Evolutionary conservation across 352 stramenopile species (phyloP).

Genomic region (Lagenidium sp.): DNA sequence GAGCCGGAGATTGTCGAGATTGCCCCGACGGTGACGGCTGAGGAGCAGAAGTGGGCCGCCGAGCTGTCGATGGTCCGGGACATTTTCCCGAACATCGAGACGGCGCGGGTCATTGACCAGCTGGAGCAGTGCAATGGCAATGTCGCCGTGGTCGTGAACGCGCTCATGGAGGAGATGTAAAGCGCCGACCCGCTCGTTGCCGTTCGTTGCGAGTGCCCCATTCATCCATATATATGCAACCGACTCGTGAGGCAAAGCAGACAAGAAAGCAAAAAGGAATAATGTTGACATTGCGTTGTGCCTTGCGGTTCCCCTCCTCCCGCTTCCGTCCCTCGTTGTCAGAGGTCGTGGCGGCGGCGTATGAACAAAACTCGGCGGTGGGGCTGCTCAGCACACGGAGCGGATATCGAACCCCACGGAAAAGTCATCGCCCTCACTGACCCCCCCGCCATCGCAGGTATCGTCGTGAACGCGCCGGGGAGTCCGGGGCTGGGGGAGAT

Average conservation of each 20-base stretch:
- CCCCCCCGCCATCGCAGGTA: background rate
- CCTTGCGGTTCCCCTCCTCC: too few species aligned
- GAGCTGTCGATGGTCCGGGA: conserved; percentile 65
- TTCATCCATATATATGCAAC: too few species aligned
- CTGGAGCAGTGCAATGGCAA: conserved; percentile 79
- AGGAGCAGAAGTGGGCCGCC: conserved; percentile 71
- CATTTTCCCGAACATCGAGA: conserved; percentile 60
- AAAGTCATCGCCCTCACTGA: conserved; percentile 30
- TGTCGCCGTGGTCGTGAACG: conserved; percentile 73
- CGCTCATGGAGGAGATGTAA: conserved; percentile 77
- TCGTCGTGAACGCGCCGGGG: conserved; percentile 1
- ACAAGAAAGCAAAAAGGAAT: too few species aligned
- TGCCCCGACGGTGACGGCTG: conserved; percentile 29
- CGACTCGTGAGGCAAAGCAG: too few species aligned
- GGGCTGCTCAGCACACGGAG: too few species aligned
- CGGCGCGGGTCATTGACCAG: conserved; percentile 34
- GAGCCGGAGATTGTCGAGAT: conserved; percentile 28
- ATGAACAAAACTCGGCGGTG: too few species aligned
- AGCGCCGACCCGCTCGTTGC: background rate
- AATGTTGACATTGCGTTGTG: too few species aligned
- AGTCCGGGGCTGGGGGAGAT: conserved; percentile 18
- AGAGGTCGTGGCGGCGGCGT: too few species aligned
- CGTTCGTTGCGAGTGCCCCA: background rate
- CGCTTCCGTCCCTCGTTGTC: too few species aligned
- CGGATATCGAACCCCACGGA: conserved; percentile 72